Evolutionary conservation across 2,329 filamentous ascomycete genomes (phyloP), one percentile per base, ranked within the genome.

Genomic region (Nemania sp.): DNA sequence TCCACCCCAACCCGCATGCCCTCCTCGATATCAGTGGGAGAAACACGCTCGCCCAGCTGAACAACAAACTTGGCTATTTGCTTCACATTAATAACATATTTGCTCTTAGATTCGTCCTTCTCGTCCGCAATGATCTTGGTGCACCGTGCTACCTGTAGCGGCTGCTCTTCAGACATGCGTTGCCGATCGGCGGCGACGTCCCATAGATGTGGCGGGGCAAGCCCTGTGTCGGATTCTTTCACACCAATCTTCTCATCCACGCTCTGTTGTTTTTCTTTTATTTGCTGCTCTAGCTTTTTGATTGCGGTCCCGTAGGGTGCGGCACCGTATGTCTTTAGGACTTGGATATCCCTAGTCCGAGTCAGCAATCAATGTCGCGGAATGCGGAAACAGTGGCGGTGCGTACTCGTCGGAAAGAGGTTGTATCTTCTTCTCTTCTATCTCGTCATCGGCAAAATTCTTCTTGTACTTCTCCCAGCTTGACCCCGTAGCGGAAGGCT

Each of bases 11-110:
- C 96, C 74, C 96, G 90, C 96, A 99, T 99, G 72, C 96, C 96
- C 82, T 99, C 96, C 79, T 99, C 96, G 77, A 99, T 99, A 89
- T 99, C 96, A 74, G 96, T 98, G 57, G 96, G 96, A 78, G 93
- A 97, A 75, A 99, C 96, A 72, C 96, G 92, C 79, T 99, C 96
- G 75, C 96, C 96, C 60, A 99, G 89, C 82, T 98, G 96, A 73
- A 99, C 96, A 58, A 99, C 96, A 77, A 99, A 99, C 84, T 99
- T 99, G 78, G 96, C 96, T 77, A 99, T 99, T 82, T 99, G 96
- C 87, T 99, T 99, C 75, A 99, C 95, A 83, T 99, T 99, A 88
- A 99, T 99, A 77, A 99, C 94, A 85, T 99, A 99, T 90, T 98
- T 99, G 89, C 92, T 97, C 89, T 99, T 99, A 71, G 97, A 93